Evolutionary conservation across 2,329 filamentous ascomycete genomes (phyloP), one percentile per base, ranked within the genome.

Genomic region (Alternaria incomplexa): DNA sequence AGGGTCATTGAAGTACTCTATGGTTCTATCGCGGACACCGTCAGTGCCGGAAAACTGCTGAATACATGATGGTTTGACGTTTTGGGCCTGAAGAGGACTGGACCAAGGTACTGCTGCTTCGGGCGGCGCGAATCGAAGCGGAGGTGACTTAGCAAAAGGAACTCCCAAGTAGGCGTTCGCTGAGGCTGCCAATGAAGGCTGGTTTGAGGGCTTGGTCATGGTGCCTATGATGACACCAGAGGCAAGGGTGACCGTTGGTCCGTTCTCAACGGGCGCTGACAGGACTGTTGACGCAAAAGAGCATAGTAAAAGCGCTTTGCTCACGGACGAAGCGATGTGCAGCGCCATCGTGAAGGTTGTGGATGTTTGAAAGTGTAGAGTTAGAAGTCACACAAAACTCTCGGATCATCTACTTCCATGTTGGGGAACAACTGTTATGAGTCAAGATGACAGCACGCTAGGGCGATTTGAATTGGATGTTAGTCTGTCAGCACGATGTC

Each of bases 161-260:
- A 69, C 58, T 46, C 65, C 67, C 20, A 69, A 44, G n/a, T 66
- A 67, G 10, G 54, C 66, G 45, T 68, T 68, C 6, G 64, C 63
- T 28, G 58, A 58, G 20, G 58, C 58, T 6, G 61, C 43, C n/a
- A 66, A 51, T 4, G 58, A 60, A 7, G 63, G 63, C 15, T 68
- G 56, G 22, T 59, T 59, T 7, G 26, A 12, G 20, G 56, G 56
- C 43, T 44, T 59, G 28, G 65, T 61, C 6, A 52, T 47, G 10
- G 61, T 66, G 4, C 65, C 65, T 47, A 65, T 36, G 32, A 67
- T 43, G 3, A 56, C 43, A 22, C 65, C 63, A 12, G 61, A 53
- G 12, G 60, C 50, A 15, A 67, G 51, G 1, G 58, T 60, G 20
- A 67, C 63, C 2, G 55, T 59, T 28, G 65, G 65, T 4, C 11